phyloP scores from a whole-genome alignment of 495 filamentous ascomycete species.

The Amniculicola lignicola region DNA sequence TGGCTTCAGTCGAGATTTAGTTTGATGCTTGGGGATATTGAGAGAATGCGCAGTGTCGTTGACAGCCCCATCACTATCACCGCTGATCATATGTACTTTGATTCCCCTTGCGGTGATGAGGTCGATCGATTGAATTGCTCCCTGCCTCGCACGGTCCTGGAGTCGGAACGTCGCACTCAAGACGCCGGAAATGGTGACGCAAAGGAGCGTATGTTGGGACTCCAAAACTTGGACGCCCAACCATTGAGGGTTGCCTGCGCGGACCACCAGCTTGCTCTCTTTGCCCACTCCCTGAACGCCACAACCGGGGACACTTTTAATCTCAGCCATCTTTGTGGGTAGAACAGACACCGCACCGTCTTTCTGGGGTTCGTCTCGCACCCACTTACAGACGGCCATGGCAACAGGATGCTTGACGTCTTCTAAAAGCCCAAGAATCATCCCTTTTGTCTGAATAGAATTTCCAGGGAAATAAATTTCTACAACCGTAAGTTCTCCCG shows the following conservation, averaged over 20 bases:
- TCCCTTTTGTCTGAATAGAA: slow-evolving; percentile 39
- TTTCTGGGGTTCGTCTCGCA: slow-evolving; percentile 44
- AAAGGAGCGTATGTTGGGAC: slow-evolving; percentile 58
- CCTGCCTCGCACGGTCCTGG: slow-evolving; percentile 56
- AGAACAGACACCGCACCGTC: slow-evolving; percentile 35
- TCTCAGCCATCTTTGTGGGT: slow-evolving; percentile 40
- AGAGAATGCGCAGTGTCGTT: slow-evolving; percentile 52
- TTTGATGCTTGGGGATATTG: slow-evolving; percentile 49
- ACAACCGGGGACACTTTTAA: slow-evolving; percentile 53
- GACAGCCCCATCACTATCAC: slow-evolving; percentile 64
- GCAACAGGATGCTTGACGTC: slow-evolving; percentile 70
- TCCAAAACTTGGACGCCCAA: slow-evolving; percentile 43
- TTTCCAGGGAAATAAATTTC: slow-evolving; percentile 40
- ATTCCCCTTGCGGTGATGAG: slow-evolving; percentile 57
- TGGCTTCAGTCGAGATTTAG: slow-evolving; percentile 54
- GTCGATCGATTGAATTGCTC: slow-evolving; percentile 50
- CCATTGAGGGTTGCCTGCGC: slow-evolving; percentile 66
- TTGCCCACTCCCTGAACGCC: slow-evolving; percentile 46
- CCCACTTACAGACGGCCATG: slow-evolving; percentile 51
- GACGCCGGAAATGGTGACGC: slow-evolving; percentile 53
- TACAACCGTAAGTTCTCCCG: slow-evolving; percentile 34
- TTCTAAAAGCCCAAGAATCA: slow-evolving; percentile 50
- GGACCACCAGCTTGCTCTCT: slow-evolving; percentile 39
- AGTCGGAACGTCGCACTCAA: slow-evolving; percentile 60
- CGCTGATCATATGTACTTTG: slow-evolving; percentile 62